phyloP scores from a whole-genome alignment of 2,329 filamentous ascomycete species.

The Cladophialophora immunda region DNA sequence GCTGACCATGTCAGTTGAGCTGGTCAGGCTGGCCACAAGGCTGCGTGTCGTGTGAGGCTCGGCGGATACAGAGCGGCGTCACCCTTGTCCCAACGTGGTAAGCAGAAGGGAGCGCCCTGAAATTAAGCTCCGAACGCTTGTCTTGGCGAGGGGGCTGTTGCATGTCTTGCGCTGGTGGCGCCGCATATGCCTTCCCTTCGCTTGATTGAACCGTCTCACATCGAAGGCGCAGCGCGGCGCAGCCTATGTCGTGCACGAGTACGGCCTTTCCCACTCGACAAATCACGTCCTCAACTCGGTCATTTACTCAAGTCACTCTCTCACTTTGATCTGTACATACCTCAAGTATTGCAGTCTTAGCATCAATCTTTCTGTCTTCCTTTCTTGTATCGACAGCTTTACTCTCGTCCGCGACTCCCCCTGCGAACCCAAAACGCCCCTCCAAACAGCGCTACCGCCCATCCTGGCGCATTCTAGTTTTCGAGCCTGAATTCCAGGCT shows the following conservation, averaged over 20 bases:
- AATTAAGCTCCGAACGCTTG: constrained; percentile 1
- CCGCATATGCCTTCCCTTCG: constrained; percentile 19
- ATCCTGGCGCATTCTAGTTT: constrained; percentile 29
- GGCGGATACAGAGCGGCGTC: background rate
- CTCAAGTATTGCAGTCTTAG: constrained; percentile 8
- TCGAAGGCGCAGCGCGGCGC: constrained; percentile 18
- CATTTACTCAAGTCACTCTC: constrained; percentile 16
- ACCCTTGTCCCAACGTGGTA: background rate
- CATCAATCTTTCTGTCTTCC: constrained; percentile 18
- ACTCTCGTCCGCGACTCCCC: constrained; percentile 1
- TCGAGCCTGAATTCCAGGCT: constrained; percentile 27
- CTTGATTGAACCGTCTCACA: constrained; percentile 21
- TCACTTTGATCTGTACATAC: constrained; percentile 20
- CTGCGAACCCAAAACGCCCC: constrained; percentile 5
- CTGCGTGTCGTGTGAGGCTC: constrained; percentile 1
- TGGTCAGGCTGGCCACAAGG: background rate
- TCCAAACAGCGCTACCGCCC: constrained; percentile 7
- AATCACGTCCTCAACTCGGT: constrained; percentile 1
- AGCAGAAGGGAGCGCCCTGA: background rate
- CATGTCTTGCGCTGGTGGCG: background rate
- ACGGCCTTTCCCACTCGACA: constrained; percentile 49
- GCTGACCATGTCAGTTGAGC: background rate
- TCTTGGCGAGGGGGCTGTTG: constrained; percentile 3
- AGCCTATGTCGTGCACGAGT: constrained; percentile 19
- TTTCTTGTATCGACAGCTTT: constrained; percentile 23